These are phyloP conservation scores for Stachybotrys elegans DNA, from an alignment of 2,329 filamentous ascomycete species.

Conservation along the genomic window DNA sequence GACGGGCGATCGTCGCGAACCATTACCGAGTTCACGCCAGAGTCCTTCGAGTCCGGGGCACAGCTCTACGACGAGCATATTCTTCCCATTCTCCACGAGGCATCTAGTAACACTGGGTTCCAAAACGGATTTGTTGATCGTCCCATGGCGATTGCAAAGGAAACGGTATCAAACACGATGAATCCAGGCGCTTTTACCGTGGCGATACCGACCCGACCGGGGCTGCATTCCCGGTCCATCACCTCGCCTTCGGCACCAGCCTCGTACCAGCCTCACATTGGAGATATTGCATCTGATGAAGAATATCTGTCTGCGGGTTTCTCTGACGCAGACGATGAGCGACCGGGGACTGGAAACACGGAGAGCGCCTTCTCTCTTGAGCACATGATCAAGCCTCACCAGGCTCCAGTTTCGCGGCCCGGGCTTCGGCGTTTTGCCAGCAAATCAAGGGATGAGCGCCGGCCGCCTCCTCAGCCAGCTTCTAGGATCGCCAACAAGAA, in stretches of 20 bases:
- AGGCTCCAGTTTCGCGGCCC: conserved; percentile 36
- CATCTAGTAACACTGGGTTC: conserved; percentile 73
- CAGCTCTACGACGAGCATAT: conserved; percentile 92
- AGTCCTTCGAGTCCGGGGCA: conserved; percentile 67
- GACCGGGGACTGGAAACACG: conserved; percentile 31
- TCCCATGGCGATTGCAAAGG: conserved; percentile 54
- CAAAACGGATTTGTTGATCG: conserved; percentile 84
- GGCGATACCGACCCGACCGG: conserved; percentile 49
- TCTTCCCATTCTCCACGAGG: conserved; percentile 82
- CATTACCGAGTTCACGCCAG: conserved; percentile 59
- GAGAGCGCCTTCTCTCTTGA: conserved; percentile 52
- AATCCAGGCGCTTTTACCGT: conserved; percentile 54
- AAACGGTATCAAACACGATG: conserved; percentile 57
- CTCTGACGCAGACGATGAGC: conserved; percentile 69
- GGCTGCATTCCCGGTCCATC: conserved; percentile 74
- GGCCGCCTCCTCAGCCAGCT: conserved; percentile 32
- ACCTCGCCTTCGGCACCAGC: conserved; percentile 69
- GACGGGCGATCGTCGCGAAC: conserved; percentile 59
- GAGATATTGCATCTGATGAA: conserved; percentile 69
- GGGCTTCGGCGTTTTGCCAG: conserved; percentile 23
- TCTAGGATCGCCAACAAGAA: conserved; percentile 33
- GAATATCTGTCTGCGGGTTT: conserved; percentile 69
- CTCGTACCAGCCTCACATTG: conserved; percentile 49
- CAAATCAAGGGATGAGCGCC: conserved; percentile 28
- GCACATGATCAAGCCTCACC: conserved; percentile 54